phyloP scores from a whole-genome alignment of 192 early-diverging fungal species.

The Coemansia sp. region DNA sequence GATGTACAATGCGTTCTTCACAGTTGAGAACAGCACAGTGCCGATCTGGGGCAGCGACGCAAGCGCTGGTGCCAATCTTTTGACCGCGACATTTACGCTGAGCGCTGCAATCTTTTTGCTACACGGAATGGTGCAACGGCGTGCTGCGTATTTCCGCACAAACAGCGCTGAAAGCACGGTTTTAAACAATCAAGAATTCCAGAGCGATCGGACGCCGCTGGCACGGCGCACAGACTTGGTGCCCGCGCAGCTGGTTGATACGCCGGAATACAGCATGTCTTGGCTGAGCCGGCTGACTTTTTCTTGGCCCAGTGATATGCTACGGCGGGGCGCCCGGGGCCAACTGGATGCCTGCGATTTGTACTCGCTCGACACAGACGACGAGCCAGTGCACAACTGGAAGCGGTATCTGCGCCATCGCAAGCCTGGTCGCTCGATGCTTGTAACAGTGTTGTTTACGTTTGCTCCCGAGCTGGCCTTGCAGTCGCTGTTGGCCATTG shows the following conservation, averaged over 20 bases:
- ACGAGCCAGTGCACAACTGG: conserved; percentile 51
- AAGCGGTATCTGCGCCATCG: conserved; percentile 23
- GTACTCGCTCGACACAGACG: conserved; percentile 51
- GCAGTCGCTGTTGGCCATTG: conserved; percentile 42
- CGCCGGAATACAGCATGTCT: conserved; percentile 29
- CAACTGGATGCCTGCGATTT: conserved; percentile 63
- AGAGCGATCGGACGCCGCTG: conserved; percentile 19
- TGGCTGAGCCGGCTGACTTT: conserved; percentile 50
- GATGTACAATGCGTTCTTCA: conserved; percentile 39
- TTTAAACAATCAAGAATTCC: neutral
- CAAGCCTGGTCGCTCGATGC: conserved; percentile 30
- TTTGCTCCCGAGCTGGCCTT: conserved; percentile 47
- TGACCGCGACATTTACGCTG: conserved; percentile 11
- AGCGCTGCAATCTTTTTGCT: neutral
- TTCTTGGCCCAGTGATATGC: conserved; percentile 58
- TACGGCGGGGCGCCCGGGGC: conserved; percentile 54
- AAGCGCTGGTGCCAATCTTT: conserved; percentile 15
- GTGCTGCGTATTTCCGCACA: conserved; percentile 24
- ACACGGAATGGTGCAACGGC: conserved; percentile 16
- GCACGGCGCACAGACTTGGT: conserved; percentile 16
- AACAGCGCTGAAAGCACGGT: neutral
- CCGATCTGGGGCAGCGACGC: conserved; percentile 18
- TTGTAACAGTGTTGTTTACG: conserved; percentile 28
- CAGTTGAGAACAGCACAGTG: conserved; percentile 3
- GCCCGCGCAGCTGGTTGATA: conserved; percentile 19